Conservation (phyloP, 1,284 basidiomycete genomes). For the Fomitopsis schrenkii region DNA sequence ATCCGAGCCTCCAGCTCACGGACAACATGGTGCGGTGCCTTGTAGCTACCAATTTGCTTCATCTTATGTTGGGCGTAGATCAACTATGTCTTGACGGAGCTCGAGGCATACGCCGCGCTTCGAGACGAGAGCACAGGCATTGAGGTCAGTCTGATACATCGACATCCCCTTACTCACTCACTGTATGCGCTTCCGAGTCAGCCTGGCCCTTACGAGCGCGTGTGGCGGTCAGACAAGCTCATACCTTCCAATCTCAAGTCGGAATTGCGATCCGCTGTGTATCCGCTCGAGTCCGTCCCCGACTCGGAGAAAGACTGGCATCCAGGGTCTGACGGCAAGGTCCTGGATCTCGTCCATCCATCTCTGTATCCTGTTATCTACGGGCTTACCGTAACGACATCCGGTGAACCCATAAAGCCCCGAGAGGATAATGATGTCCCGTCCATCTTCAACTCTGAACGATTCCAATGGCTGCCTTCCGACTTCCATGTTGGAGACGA, state of each 20-base stretch:
- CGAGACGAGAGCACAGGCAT: not conserved
- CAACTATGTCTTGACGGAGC: not conserved
- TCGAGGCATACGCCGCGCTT: not conserved
- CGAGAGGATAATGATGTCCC: not conserved
- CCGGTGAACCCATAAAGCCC: not conserved
- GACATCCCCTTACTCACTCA: not conserved
- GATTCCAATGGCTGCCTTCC: conserved; percentile 9
- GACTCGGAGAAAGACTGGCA: conserved; percentile 13
- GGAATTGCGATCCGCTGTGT: not conserved
- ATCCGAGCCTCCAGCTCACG: not conserved
- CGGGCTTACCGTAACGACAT: not conserved
- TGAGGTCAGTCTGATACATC: not conserved
- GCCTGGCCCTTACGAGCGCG: not conserved
- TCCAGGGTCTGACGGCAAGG: conserved; percentile 10
- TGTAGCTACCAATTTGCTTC: not conserved
- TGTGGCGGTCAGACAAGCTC: not conserved
- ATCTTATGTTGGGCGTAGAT: not conserved
- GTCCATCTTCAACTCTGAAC: not conserved
- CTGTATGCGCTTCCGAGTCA: not conserved
- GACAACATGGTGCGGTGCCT: not conserved
- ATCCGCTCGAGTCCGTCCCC: conserved; percentile 7
- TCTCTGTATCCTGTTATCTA: not conserved
- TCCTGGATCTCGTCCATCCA: not conserved
- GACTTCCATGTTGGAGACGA: conserved; percentile 6
- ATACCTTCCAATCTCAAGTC: not conserved